Evolutionary conservation across 306 rosid genomes (phyloP), one percentile per base, ranked within the genome.

Genomic region (Cercis canadensis): DNA sequence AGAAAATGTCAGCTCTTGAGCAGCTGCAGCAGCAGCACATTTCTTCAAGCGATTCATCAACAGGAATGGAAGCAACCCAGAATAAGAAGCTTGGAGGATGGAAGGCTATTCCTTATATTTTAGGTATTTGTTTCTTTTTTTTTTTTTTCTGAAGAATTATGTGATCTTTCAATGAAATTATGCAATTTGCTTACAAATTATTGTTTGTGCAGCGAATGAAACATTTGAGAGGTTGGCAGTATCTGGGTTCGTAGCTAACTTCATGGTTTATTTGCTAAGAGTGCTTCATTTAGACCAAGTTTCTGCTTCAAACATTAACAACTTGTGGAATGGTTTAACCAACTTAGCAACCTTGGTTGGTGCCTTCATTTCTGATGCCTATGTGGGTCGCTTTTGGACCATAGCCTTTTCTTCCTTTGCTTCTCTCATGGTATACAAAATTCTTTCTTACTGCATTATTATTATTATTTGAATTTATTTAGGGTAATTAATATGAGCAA

Each of bases 331-430:
- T 32, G 93, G 94, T 1, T 4, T 90, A 7, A 16, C 87, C 39
- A 87, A 76, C 79, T 87, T 90, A 50, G 76, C 54, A 0, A 96
- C 98, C 0, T 50, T 93, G 3, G 0, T 87, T 8, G 98, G 96
- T 36, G 98, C 98, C 32, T 93, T 80, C 78, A 53, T 93, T 75
- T 85, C 96, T 55, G 97, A 90, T 6, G 87, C 96, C 11, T 90
- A 83, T 21, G 34, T 75, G 0, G 98, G 98, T 51, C 90, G 96
- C 55, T 93, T 87, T 64, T 37, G 75, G 11, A 87, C 90, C 0
- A 93, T 93, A 45, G 97, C 85, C 13, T 69, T 70, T 70, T 87
- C 85, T 0, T 90, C 98, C 68, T 24, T 84, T 14, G 76, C 77
- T 41, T 67, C 81, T 40, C 75, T 90, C 56, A 46, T 81, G 82